These are phyloP conservation scores for Coffea canephora DNA, from an alignment of 257 asterid genomes.

Conservation along the genomic window DNA sequence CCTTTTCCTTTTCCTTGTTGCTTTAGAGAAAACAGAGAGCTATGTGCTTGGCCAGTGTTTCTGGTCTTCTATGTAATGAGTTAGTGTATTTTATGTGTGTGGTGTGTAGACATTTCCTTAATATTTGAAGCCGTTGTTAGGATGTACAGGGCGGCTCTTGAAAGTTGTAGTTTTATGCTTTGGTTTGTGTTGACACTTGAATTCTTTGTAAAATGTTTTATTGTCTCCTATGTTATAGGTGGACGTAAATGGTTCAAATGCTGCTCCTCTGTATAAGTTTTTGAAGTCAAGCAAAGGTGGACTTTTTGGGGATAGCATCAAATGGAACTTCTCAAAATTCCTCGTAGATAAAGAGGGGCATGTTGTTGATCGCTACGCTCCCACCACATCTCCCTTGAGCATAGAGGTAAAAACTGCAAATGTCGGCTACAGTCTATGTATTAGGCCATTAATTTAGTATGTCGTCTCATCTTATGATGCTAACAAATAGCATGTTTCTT, in stretches of 20 bases:
- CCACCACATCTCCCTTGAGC: slow-evolving; percentile 85
- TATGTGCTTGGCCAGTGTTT: neutral
- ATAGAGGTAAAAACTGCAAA: slow-evolving; percentile 57
- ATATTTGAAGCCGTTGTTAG: neutral
- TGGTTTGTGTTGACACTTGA: neutral
- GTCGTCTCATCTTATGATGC: neutral
- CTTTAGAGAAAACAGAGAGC: neutral
- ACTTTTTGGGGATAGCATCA: slow-evolving; percentile 63
- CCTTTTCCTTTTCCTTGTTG: neutral
- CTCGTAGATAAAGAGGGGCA: slow-evolving; percentile 75
- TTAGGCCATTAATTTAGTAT: neutral
- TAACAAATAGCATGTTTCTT: neutral
- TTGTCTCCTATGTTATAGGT: slow-evolving; percentile 34
- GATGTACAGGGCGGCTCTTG: neutral
- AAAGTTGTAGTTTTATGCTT: neutral
- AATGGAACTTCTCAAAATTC: slow-evolving; percentile 91
- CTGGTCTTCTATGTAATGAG: neutral
- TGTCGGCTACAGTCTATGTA: neutral
- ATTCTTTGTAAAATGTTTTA: neutral
- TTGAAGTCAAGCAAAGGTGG: slow-evolving; percentile 75
- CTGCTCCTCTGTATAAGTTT: slow-evolving; percentile 77
- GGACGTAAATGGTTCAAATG: slow-evolving; percentile 68
- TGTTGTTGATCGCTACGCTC: slow-evolving; percentile 84
- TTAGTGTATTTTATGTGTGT: neutral
- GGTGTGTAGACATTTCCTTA: neutral